Percentiles rank a stretch among this genome's conserved stretches.
Evolutionary conservation across 768 basidiomycete genomes (phyloP).

Genomic region (Mycena maculata): DNA sequence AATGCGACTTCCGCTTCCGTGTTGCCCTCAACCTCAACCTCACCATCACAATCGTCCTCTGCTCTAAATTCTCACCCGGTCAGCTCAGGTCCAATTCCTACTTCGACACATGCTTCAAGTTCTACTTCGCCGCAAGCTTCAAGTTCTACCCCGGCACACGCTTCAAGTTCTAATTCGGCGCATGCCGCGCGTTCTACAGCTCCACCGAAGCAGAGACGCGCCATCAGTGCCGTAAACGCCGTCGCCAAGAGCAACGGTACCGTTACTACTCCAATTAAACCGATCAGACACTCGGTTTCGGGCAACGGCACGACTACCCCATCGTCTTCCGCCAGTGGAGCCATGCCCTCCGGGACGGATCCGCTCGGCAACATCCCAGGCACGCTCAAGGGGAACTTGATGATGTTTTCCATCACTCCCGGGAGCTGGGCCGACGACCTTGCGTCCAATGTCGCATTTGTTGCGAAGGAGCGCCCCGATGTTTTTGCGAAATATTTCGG

Average conservation of each 20-base stretch:
- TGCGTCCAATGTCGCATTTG: not conserved
- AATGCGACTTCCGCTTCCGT: too few relatives aligned
- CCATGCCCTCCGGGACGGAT: not conserved
- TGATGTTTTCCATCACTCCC: not conserved
- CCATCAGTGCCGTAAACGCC: not conserved
- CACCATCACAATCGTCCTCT: not conserved
- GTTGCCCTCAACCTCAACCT: too few relatives aligned
- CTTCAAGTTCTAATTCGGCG: too few relatives aligned
- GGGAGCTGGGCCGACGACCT: not conserved
- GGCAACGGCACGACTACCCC: not conserved
- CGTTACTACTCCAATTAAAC: too few relatives aligned
- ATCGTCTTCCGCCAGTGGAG: not conserved
- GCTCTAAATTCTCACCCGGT: not conserved
- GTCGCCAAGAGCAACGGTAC: not conserved
- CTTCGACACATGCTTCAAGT: too few relatives aligned
- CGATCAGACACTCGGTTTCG: too few relatives aligned
- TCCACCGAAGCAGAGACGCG: not conserved
- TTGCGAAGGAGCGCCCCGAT: not conserved
- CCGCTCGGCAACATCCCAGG: not conserved
- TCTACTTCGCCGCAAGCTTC: too few relatives aligned
- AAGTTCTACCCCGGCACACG: too few relatives aligned
- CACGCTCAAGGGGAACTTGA: conserved; percentile 8
- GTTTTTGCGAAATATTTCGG: conserved; percentile 5
- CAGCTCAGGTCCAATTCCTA: not conserved
- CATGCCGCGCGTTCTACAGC: not conserved